These are phyloP conservation scores for Fraxinus albicans DNA, from an alignment of 305 asterid genomes.

Conservation along the genomic window DNA sequence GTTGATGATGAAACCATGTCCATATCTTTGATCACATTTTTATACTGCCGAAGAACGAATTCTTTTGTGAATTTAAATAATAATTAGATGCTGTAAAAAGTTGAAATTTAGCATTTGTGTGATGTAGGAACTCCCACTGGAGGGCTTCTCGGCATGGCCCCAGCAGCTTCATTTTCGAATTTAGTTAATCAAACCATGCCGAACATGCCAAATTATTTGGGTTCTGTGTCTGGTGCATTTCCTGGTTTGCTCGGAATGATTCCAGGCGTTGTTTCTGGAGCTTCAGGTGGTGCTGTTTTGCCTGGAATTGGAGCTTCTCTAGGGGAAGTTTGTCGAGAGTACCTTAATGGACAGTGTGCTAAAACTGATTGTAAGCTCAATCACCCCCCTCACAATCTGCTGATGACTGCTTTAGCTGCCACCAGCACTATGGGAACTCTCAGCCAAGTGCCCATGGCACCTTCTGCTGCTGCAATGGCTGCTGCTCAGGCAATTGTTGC, in stretches of 20 bases:
- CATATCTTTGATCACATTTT: conserved; percentile 19
- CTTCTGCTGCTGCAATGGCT: conserved; percentile 99
- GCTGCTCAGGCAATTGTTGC: conserved; percentile 99
- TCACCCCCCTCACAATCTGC: conserved; percentile 87
- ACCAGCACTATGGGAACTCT: conserved; percentile 73
- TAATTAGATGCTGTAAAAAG: not conserved
- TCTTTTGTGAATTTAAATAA: not conserved
- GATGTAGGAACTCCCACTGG: conserved; percentile 72
- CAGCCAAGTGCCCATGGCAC: conserved; percentile 96
- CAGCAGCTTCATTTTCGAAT: conserved; percentile 67
- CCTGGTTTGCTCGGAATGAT: conserved; percentile 97
- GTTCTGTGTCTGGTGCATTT: conserved; percentile 88
- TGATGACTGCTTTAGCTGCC: conserved; percentile 82
- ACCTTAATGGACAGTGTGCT: conserved; percentile 82
- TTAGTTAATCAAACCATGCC: conserved; percentile 96
- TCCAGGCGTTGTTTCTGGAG: conserved; percentile 87
- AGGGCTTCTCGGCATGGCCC: conserved; percentile 81
- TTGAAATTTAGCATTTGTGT: conserved; percentile 23
- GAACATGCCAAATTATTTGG: conserved; percentile 95
- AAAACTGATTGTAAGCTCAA: conserved; percentile 74
- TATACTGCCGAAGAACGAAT: not conserved
- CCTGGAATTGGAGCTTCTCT: conserved; percentile 90
- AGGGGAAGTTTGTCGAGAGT: conserved; percentile 94
- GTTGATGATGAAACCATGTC: not conserved
- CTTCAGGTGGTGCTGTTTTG: conserved; percentile 86